phyloP scores from a whole-genome alignment of 1,284 basidiomycete species.

The Pyrrhoderma noxium region DNA sequence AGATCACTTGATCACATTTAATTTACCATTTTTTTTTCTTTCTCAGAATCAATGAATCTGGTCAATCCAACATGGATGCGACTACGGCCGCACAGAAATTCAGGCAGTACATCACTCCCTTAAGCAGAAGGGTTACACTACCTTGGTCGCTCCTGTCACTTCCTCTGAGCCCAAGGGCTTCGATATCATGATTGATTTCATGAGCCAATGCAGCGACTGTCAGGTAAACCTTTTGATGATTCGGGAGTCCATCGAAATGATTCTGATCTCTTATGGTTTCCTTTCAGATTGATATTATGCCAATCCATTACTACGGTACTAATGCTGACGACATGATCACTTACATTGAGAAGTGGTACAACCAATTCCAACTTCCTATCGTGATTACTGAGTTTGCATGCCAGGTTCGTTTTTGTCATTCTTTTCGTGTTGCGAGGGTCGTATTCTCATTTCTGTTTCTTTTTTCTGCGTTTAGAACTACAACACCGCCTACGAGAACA shows the following conservation, averaged over 20 bases:
- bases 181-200: slow-evolving; percentile 57
- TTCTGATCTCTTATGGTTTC: slow-evolving; percentile 21
- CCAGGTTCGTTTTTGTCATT: slow-evolving; percentile 34
- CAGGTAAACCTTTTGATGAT: slow-evolving; percentile 33
- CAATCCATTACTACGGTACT: slow-evolving; percentile 59
- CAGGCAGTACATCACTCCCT: slow-evolving; percentile 59
- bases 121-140: slow-evolving; percentile 42
- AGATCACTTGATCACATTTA: not conserved
- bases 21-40: not conserved
- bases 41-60: slow-evolving; percentile 48
- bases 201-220: slow-evolving; percentile 44
- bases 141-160: slow-evolving; percentile 56
- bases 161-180: slow-evolving; percentile 55
- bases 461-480: slow-evolving; percentile 43
- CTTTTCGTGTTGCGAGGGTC: not conserved
- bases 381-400: slow-evolving; percentile 68
- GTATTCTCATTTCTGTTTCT: slow-evolving; percentile 17
- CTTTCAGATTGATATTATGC: slow-evolving; percentile 45
- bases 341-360: slow-evolving; percentile 46
- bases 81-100: slow-evolving; percentile 46
- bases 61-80: slow-evolving; percentile 58
- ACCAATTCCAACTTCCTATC: slow-evolving; percentile 43
- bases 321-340: slow-evolving; percentile 40
- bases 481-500: slow-evolving; percentile 31
- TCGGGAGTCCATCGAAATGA: slow-evolving; percentile 16